Evolutionary conservation across 371 early-diverging fungal species (phyloP), one percentile per base, ranked within the genome.

Genomic region (Choanephora cucurbitarum): DNA sequence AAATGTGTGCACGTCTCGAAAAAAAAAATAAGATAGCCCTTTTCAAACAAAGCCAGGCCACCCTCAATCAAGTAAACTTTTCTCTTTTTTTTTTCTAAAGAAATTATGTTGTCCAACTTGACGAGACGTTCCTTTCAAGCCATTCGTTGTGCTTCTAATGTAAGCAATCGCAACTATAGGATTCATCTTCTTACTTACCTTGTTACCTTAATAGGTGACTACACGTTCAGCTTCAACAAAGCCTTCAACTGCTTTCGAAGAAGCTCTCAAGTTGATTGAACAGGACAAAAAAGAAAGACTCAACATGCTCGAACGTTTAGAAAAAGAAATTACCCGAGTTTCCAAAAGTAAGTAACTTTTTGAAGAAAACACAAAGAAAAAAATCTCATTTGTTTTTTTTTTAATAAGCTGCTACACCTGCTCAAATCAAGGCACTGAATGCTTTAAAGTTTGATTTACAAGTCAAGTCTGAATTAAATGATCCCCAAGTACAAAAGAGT

Each of bases 381-480:
- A 15, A 43, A 21, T 55, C 18, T 23, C n/a, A 9, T 14, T 50
- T 14, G 34, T 52, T 44, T 14, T 23, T 31, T 57, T n/a, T n/a
- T n/a, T n/a, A n/a, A n/a, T n/a, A n/a, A 75, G 58, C 59, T 66
- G 49, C 58, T 34, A 73, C 79, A 37, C 70, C 77, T 31, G 73
- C 75, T 37, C 77, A 80, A 55, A 61, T 86, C 17, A 59, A 73
- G 19, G 70, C 76, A 31, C 75, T 91, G 44, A 58, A 83, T 55
- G 77, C 84, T 17, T 60, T 72, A 44, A 81, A 82, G 69, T 84
- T 73, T 57, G 82, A 85, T 60, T 80, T 87, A 47, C 75, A 83
- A 52, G 88, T 88, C n/a, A 86, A 84, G 63, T 67, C 91, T 1
- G 82, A 85, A 71, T 71, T 88, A 60, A 86, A 89, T 61, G 84